A percentile compares a stretch with the other conserved stretches of the same genome.
Evolutionary conservation across 257 asterid genomes (phyloP).

Genomic region (Plantago ovata): DNA sequence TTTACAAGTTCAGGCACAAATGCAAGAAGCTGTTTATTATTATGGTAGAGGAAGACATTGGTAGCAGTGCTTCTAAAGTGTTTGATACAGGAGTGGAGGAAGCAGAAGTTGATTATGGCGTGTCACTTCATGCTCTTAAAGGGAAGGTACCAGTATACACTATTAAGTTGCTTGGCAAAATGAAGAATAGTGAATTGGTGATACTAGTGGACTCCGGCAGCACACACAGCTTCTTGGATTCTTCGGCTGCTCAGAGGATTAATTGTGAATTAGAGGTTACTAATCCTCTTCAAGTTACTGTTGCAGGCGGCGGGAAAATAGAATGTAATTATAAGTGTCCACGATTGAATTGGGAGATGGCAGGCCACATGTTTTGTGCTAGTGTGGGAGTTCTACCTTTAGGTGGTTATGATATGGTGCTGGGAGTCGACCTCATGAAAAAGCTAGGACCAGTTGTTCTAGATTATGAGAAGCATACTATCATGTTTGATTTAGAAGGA

Average conservation of each 20-base stretch:
- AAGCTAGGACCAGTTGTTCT: neutral
- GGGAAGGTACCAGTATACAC: neutral
- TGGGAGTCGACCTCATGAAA: neutral
- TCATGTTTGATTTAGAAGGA: neutral
- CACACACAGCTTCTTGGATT: neutral
- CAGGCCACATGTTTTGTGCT: neutral
- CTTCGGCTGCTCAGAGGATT: neutral
- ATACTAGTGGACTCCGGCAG: neutral
- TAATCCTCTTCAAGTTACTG: too few species aligned
- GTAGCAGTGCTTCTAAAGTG: accelerated
- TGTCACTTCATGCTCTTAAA: neutral
- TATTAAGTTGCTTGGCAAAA: neutral
- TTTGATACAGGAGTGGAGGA: neutral
- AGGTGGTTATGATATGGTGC: neutral
- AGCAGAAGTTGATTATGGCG: neutral
- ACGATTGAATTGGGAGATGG: neutral
- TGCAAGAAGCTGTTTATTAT: neutral
- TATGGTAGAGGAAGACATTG: neutral
- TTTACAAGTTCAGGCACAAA: neutral
- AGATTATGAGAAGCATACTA: neutral
- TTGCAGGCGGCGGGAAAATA: neutral
- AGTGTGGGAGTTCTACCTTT: neutral
- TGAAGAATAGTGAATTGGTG: accelerated
- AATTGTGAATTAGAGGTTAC: neutral
- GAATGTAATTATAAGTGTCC: neutral